Base-by-base conservation (phyloP, 371 early-diverging fungal species). In the Mortierella sp. region DNA sequence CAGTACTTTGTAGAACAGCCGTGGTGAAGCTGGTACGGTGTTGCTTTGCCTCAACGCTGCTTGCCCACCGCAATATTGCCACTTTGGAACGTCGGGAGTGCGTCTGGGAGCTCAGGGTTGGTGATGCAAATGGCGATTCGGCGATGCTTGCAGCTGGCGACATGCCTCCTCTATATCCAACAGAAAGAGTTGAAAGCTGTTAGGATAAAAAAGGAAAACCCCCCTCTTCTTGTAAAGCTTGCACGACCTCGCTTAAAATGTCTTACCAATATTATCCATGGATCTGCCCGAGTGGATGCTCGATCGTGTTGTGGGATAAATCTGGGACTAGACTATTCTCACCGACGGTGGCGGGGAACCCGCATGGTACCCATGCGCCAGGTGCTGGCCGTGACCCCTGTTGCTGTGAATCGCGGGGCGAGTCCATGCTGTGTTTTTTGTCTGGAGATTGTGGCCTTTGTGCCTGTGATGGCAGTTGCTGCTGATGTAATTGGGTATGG, bases 81-180 rank as follows among this genome's bases (percentile, higher is more conserved):
- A n/a, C 23, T 47, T 46, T 28, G 43, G 60, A 61, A 30, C 25
- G 51, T 23, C 4, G 45, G n/a, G n/a, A 45, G 4, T 52, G 55
- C 4, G 55, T 51, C 44, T 76, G 72, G 1, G 68, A 68, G 0
- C 68, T 53, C 62, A 76, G 57, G 1, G 55, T 55, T n/a, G 77
- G 77, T 2, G 77, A 76, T 9, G 77, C n/a, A 29, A 45, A 76
- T 12, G 77, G 77, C 12, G 77, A 76, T 18, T 62, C 77, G 2
- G 68, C 61, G 4, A 62, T 55, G 56, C 76, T 75, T 16, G 71
- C 56, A 11, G 47, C 48, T 19, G 77, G 68, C 5, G 71, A 75
- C 21, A 56, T 25, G 16, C 15, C 73, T 29, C 62, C 58, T n/a
- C n/a, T 64, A 71, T 3, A 14, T 4, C n/a, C 18, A 55, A 14